These are phyloP conservation scores for Plantago elongata DNA, from an alignment of 257 asterid genomes.

Conservation along the genomic window DNA sequence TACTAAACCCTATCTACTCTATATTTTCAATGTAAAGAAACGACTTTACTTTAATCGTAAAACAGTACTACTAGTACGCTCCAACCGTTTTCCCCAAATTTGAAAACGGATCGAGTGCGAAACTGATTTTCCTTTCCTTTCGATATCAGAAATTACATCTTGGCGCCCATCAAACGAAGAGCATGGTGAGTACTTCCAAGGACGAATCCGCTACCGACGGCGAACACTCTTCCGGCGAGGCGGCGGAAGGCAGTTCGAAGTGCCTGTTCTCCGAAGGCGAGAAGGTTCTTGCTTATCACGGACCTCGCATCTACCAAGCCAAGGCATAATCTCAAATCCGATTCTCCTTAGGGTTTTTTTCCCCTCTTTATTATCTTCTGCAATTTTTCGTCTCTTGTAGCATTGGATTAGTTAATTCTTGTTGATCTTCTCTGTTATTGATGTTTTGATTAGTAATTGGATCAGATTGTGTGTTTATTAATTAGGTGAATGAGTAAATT, in stretches of 20 bases:
- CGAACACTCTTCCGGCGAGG: conserved; percentile 68
- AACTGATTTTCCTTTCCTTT: no score
- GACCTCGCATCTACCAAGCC: conserved; percentile 79
- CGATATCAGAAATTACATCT: background rate
- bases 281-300: conserved; percentile 85
- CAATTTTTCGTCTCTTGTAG: background rate
- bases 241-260: conserved; percentile 48
- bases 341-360: conserved; percentile 27
- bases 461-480: no score
- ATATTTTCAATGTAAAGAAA: no score
- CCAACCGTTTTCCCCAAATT: no score
- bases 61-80: no score
- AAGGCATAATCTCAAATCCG: conserved; percentile 32
- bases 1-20: no score
- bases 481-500: no score
- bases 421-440: background rate
- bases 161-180: conserved; percentile 12
- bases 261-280: conserved; percentile 69
- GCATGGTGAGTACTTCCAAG: conserved; percentile 43
- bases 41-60: no score
- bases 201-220: conserved; percentile 61
- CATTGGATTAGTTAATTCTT: background rate
- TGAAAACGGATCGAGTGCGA: no score
- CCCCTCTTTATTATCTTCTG: background rate
- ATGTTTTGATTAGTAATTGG: no score